Base-by-base conservation (phyloP, 495 filamentous ascomycete species). In the Cercophora samala region DNA sequence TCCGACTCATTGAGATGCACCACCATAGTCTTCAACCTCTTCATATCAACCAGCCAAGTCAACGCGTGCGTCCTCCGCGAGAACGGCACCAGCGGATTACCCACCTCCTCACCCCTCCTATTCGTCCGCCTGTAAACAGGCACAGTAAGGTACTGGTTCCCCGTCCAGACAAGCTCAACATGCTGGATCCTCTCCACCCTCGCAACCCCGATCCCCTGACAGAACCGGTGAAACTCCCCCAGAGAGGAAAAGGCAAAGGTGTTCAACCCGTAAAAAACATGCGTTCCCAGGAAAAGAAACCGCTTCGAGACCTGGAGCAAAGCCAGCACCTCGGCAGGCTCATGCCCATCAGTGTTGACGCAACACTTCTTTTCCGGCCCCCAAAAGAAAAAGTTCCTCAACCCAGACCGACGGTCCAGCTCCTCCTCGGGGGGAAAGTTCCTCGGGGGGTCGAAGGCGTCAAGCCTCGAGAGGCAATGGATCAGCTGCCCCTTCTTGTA, bases 211-310 rank as follows among this genome's bases (percentile, higher is more conserved):
- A 75, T 78, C 1, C 79, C 79, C 8, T 72, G 64, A 51, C 71
- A 72, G 61, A 83, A 83, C 3, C 78, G 74, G 8, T 69, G 67
- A 25, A 77, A 74, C 61, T 83, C 80, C 4, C 80, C 80, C 0
- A 83, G 70, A 1, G 74, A 77, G 11, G 79, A 81, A 59, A 83
- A 82, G 0, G 78, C 78, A 23, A 83, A 83, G 0, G 79, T 80
- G 62, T 83, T 83, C 0, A 74, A 59, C 19, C 78, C 80, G 19
- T 81, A 81, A 60, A 82, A 82, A 11, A 72, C 68, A 55, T 82
- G 79, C 0, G 68, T 67, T 4, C 73, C 75, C 6, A 78, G 68
- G 26, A 71, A 80, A 23, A 63, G 64, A 70, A 77, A 78, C 0
- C 76, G 67, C 55, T 72, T 77, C 60, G 63, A 74, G 0, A 81